Conservation (phyloP, 192 early-diverging fungal species). For the Entomortierella chlamydospora region DNA sequence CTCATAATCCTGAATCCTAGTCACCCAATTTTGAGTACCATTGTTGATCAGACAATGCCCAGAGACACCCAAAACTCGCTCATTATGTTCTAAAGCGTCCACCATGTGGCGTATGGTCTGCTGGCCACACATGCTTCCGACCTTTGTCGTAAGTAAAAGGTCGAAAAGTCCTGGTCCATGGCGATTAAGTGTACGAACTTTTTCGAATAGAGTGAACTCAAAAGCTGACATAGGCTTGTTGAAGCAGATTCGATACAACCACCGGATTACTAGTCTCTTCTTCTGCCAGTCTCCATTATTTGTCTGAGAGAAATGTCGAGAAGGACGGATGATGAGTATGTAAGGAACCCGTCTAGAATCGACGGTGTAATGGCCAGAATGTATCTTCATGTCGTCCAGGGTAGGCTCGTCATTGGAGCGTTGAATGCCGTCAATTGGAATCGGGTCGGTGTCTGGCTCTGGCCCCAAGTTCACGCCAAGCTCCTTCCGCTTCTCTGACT, state of each 20-base stretch:
- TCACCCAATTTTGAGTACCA: conserved; percentile 82
- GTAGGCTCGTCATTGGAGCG: neutral
- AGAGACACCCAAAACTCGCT: conserved; percentile 90
- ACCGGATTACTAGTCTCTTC: conserved; percentile 92
- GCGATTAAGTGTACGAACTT: conserved; percentile 75
- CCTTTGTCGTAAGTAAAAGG: conserved; percentile 82
- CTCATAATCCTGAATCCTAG: conserved; percentile 76
- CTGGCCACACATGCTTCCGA: conserved; percentile 80
- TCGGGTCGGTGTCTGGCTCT: conserved; percentile 67
- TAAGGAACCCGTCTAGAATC: conserved; percentile 66
- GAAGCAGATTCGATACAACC: conserved; percentile 77
- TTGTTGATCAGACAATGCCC: conserved; percentile 94
- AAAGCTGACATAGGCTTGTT: conserved; percentile 88
- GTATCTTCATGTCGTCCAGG: conserved; percentile 28
- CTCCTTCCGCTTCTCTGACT: neutral
- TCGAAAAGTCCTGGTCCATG: conserved; percentile 88
- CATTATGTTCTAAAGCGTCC: conserved; percentile 86
- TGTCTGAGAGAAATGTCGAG: conserved; percentile 52
- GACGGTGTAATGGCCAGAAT: conserved; percentile 76
- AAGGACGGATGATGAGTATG: conserved; percentile 74
- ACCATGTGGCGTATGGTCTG: conserved; percentile 84
- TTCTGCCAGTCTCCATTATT: conserved; percentile 52
- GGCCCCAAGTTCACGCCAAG: neutral
- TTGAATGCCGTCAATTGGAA: conserved; percentile 48
- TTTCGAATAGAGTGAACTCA: conserved; percentile 89